Conservation (phyloP, 2,329 filamentous ascomycete genomes). For the Colletotrichum sp. region DNA sequence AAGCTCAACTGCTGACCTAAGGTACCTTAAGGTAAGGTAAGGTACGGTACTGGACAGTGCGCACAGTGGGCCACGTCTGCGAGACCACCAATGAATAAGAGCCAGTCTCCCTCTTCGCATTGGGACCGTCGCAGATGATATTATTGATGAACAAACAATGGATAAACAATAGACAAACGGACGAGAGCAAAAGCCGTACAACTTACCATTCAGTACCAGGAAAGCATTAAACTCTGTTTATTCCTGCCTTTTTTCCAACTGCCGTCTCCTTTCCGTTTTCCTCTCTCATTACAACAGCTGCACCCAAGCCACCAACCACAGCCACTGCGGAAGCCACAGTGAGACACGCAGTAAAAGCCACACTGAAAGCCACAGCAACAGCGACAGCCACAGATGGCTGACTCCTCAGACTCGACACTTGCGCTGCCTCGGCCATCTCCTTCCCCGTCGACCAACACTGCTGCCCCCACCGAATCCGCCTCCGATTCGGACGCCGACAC, state of each 20-base stretch:
- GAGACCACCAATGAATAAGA: background rate
- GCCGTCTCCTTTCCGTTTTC: background rate
- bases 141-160: background rate
- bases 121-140: background rate
- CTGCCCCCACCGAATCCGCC: background rate
- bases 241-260: background rate
- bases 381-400: background rate
- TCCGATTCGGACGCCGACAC: background rate
- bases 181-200: background rate
- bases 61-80: no score
- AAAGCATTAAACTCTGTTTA: background rate
- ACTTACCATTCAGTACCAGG: background rate
- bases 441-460: background rate
- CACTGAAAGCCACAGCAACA: background rate
- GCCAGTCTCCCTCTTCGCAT: background rate
- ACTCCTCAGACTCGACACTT: background rate
- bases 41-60: no score
- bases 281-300: background rate
- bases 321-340: background rate
- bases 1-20: no score
- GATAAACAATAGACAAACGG: background rate
- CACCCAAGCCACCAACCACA: background rate
- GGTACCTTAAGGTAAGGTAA: no score
- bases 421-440: background rate
- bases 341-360: background rate